Conservation (phyloP, 345 rosid species). For the Brassica incana region DNA sequence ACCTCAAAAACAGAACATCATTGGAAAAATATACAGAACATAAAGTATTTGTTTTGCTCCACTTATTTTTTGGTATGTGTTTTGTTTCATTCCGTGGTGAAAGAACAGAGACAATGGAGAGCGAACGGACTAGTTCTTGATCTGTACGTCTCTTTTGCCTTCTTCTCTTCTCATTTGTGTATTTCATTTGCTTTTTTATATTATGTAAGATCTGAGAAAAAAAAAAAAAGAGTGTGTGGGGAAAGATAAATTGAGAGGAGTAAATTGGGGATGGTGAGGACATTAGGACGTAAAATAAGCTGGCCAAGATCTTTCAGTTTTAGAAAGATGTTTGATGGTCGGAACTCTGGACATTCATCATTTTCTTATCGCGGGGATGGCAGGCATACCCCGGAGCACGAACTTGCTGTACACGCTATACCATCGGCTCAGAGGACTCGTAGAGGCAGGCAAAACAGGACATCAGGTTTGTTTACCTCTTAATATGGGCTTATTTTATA, state of each 20-base stretch:
- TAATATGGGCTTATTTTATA: background rate
- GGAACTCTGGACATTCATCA: slow-evolving; percentile 38
- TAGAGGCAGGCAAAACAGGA: slow-evolving; percentile 11
- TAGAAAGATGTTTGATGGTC: slow-evolving; percentile 52
- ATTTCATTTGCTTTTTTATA: background rate
- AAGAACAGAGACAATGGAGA: slow-evolving; percentile 23
- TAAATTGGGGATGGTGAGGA: slow-evolving; percentile 55
- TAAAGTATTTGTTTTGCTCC: background rate
- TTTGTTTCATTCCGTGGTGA: slow-evolving; percentile 30
- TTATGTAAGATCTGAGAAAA: background rate
- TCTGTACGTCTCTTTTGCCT: slow-evolving; percentile 32
- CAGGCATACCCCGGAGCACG: slow-evolving; percentile 33
- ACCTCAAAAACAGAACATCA: slow-evolving; percentile 10
- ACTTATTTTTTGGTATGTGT: background rate
- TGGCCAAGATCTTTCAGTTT: slow-evolving; percentile 51
- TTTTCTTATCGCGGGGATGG: slow-evolving; percentile 41
- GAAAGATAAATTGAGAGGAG: slow-evolving; percentile 26
- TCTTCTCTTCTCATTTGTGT: slow-evolving; percentile 29
- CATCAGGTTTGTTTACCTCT: slow-evolving; percentile 6
- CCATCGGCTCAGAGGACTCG: background rate
- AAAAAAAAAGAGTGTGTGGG: slow-evolving; percentile 1
- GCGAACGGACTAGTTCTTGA: background rate
- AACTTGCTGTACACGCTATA: slow-evolving; percentile 1
- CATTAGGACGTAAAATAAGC: slow-evolving; percentile 54
- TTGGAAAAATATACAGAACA: background rate